Evolutionary conservation across 2,329 filamentous ascomycete species (phyloP).

Genomic region (Drechslera avenae): DNA sequence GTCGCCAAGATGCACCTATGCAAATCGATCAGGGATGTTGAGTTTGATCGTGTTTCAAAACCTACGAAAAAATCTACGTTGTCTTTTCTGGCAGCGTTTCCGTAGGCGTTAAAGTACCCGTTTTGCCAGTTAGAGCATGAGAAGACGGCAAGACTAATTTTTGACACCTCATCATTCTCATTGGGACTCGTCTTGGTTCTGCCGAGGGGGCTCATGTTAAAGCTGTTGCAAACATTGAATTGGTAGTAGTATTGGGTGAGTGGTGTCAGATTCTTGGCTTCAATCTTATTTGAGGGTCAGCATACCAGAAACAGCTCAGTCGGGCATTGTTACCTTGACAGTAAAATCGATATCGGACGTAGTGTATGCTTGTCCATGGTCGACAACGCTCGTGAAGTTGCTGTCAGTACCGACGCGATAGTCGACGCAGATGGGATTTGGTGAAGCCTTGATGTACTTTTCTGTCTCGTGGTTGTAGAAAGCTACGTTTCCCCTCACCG

Average conservation of each 20-base stretch:
- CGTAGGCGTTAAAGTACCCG: conserved; percentile 57
- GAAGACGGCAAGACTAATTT: conserved; percentile 69
- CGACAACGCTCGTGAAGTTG: conserved; percentile 55
- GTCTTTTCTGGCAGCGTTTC: conserved; percentile 48
- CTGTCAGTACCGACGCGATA: conserved; percentile 64
- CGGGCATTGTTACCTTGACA: conserved; percentile 60
- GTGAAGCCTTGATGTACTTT: conserved; percentile 59
- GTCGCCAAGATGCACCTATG: conserved; percentile 50
- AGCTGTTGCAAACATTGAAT: conserved; percentile 69
- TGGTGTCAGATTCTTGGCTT: conserved; percentile 65
- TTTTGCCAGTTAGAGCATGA: conserved; percentile 65
- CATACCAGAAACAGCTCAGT: neutral
- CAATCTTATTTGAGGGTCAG: conserved; percentile 55
- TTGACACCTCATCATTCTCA: conserved; percentile 60
- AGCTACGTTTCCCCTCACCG: conserved; percentile 61
- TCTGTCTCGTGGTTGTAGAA: conserved; percentile 61
- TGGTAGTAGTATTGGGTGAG: conserved; percentile 73
- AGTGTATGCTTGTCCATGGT: conserved; percentile 67
- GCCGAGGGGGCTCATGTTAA: conserved; percentile 66
- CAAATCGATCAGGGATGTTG: conserved; percentile 20
- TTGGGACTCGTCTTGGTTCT: conserved; percentile 72
- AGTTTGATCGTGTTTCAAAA: neutral
- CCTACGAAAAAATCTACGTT: conserved; percentile 62
- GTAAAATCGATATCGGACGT: conserved; percentile 78
- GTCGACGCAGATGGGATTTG: conserved; percentile 68